These are phyloP conservation scores for Chloranthus sessilifolius DNA, from an alignment of 164 flowering plant species.

Conservation along the genomic window DNA sequence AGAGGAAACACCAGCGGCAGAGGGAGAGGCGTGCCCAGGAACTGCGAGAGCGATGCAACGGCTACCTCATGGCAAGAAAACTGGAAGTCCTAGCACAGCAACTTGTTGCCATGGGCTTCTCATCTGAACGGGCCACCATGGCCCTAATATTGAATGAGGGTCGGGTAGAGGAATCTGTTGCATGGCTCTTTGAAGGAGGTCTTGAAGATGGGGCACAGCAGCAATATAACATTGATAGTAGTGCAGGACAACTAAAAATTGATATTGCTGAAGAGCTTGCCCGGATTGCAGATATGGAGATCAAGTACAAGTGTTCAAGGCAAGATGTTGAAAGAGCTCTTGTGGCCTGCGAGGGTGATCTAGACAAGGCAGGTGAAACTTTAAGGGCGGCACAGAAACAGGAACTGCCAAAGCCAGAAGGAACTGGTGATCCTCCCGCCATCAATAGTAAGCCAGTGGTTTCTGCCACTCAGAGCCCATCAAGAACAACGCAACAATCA, in stretches of 20 bases:
- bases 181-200: slow-evolving; percentile 81
- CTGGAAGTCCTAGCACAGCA: slow-evolving; percentile 81
- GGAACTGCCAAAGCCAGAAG: slow-evolving; percentile 58
- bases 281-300: slow-evolving; percentile 67
- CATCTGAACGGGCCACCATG: slow-evolving; percentile 79
- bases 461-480: slow-evolving; percentile 16
- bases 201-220: slow-evolving; percentile 35
- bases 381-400: slow-evolving; percentile 47
- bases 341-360: slow-evolving; percentile 83
- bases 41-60: slow-evolving; percentile 74
- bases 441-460: slow-evolving; percentile 19
- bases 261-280: slow-evolving; percentile 87
- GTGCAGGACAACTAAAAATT: slow-evolving; percentile 62
- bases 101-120: slow-evolving; percentile 89
- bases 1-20: slow-evolving; percentile 93
- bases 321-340: slow-evolving; percentile 90
- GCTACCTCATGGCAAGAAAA: slow-evolving; percentile 90
- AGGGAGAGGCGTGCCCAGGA: slow-evolving; percentile 92
- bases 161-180: slow-evolving; percentile 73
- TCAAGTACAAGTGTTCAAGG: slow-evolving; percentile 50
- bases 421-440: slow-evolving; percentile 38
- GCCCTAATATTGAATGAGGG: slow-evolving; percentile 92
- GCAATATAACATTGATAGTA: slow-evolving; percentile 27
- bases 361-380: slow-evolving; percentile 65
- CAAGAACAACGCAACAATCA: slow-evolving; percentile 23